Percentiles rank a stretch among this genome's conserved stretches.
phyloP scores from a whole-genome alignment of 2,329 filamentous ascomycete genomes.

The Knufia fluminis region DNA sequence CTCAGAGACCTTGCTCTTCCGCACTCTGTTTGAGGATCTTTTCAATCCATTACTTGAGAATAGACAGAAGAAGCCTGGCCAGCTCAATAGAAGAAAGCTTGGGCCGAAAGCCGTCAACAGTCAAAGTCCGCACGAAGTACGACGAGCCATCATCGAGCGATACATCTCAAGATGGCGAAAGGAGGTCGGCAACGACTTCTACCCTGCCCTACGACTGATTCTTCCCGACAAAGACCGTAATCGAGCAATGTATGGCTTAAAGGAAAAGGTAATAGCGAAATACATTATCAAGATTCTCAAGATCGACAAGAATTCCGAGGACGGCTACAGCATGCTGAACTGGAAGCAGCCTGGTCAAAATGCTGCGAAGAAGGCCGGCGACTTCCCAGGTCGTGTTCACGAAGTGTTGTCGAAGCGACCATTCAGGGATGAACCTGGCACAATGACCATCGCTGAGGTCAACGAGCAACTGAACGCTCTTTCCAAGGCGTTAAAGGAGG shows the following conservation, averaged over 20 bases:
- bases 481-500: slow-evolving; percentile 65
- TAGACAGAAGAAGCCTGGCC: slow-evolving; percentile 58
- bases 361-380: slow-evolving; percentile 62
- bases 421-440: slow-evolving; percentile 61
- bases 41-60: slow-evolving; percentile 76
- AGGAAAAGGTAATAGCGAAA: slow-evolving; percentile 84
- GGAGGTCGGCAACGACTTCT: slow-evolving; percentile 85
- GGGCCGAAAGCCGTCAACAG: slow-evolving; percentile 44
- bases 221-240: slow-evolving; percentile 89
- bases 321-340: slow-evolving; percentile 73
- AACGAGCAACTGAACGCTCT: slow-evolving; percentile 77
- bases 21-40: slow-evolving; percentile 63
- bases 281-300: slow-evolving; percentile 86
- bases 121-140: slow-evolving; percentile 65
- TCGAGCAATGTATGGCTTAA: slow-evolving; percentile 84
- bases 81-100: slow-evolving; percentile 46
- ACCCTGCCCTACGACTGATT: slow-evolving; percentile 83
- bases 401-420: slow-evolving; percentile 78
- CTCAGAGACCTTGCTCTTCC: slow-evolving; percentile 70
- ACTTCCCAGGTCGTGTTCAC: slow-evolving; percentile 83
- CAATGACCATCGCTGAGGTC: slow-evolving; percentile 80
- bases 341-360: slow-evolving; percentile 82
- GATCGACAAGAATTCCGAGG: slow-evolving; percentile 82
- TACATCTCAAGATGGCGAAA: slow-evolving; percentile 83
- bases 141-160: slow-evolving; percentile 69